Conservation (phyloP, 2,329 filamentous ascomycete genomes). For the Emericellopsis cladophorae region DNA sequence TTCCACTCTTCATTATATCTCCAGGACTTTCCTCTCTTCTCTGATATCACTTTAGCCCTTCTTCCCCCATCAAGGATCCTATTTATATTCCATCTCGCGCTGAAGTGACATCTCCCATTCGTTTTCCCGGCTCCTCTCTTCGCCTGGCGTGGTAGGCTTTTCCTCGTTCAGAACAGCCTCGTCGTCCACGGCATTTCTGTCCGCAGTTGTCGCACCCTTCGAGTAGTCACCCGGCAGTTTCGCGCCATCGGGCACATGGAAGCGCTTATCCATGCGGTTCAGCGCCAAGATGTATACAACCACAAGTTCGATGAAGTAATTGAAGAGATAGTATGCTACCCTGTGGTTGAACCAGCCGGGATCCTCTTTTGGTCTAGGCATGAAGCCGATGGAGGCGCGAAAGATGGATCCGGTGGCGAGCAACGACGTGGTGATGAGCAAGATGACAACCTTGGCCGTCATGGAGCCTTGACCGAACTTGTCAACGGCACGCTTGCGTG, state of each 20-base stretch:
- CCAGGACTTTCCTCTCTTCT: no score
- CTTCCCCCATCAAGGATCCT: not conserved
- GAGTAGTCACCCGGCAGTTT: slow-evolving; percentile 41
- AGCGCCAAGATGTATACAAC: slow-evolving; percentile 56
- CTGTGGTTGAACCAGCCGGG: slow-evolving; percentile 62
- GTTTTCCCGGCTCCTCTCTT: not conserved
- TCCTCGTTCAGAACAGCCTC: not conserved
- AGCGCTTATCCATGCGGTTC: slow-evolving; percentile 60
- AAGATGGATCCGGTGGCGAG: slow-evolving; percentile 60
- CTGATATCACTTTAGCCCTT: no score
- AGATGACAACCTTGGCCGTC: slow-evolving; percentile 51
- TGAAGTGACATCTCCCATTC: not conserved
- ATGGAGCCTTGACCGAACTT: slow-evolving; percentile 50
- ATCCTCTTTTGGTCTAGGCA: slow-evolving; percentile 29
- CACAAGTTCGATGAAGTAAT: slow-evolving; percentile 61
- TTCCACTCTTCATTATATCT: no score
- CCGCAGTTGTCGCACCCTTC: slow-evolving; percentile 2
- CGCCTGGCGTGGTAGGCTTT: not conserved
- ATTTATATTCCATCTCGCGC: not conserved
- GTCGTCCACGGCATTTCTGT: not conserved
- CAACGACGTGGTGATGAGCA: slow-evolving; percentile 44
- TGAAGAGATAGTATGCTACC: slow-evolving; percentile 68
- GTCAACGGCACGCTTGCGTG: slow-evolving; percentile 30
- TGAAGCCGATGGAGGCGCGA: slow-evolving; percentile 47
- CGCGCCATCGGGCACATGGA: slow-evolving; percentile 62